phyloP scores from a whole-genome alignment of 805 yeast species.

The Candida stauntonica region DNA sequence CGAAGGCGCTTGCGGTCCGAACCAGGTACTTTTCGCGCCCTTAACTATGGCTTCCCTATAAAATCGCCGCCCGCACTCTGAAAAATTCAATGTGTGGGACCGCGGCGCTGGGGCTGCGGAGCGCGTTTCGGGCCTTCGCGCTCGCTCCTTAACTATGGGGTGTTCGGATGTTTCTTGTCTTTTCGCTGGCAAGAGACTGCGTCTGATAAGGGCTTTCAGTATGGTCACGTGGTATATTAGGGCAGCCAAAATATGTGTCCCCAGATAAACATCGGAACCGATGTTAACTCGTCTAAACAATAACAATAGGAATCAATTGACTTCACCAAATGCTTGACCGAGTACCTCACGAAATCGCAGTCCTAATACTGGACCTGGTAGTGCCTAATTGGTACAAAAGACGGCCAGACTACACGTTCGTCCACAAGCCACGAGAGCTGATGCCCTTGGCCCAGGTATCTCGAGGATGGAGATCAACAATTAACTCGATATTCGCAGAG shows the following conservation, averaged over 20 bases:
- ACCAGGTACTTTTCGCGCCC: conserved; percentile 9
- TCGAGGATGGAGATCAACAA: conserved; percentile 5
- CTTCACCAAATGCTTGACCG: conserved; percentile 9
- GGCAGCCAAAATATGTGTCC: too few relatives aligned
- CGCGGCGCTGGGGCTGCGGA: background rate
- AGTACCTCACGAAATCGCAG: conserved; percentile 14
- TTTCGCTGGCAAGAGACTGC: conserved; percentile 1
- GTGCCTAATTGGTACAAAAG: conserved; percentile 1
- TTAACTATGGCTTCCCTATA: too few relatives aligned
- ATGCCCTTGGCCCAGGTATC: conserved; percentile 13
- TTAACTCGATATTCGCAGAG: conserved; percentile 6
- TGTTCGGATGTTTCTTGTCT: conserved; percentile 8
- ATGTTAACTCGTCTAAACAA: too few relatives aligned
- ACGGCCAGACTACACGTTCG: conserved; percentile 15
- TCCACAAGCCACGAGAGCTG: conserved; percentile 3
- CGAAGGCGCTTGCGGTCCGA: conserved; percentile 8
- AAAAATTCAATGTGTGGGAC: background rate
- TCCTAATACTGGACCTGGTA: conserved; percentile 1
- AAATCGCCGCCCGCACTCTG: too few relatives aligned
- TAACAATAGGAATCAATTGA: background rate
- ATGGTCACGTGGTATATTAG: conserved; percentile 3
- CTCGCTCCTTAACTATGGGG: conserved; percentile 5
- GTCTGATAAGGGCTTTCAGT: conserved; percentile 3
- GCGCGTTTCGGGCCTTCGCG: background rate
- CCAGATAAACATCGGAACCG: too few relatives aligned